Conservation (phyloP, 2,329 filamentous ascomycete species). For the Esteya vermicola region DNA sequence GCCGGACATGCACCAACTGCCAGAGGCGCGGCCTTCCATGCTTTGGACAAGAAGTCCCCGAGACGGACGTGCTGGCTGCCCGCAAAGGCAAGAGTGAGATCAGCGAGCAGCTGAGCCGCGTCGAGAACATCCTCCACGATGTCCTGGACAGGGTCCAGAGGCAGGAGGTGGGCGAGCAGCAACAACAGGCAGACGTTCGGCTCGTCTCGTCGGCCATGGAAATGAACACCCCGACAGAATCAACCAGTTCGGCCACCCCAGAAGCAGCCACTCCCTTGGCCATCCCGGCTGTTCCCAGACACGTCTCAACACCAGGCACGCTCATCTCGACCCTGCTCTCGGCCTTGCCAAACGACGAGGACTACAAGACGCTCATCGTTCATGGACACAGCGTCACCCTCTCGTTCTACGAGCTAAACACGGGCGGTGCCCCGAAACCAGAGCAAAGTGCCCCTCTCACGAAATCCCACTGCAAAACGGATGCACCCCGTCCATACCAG, state of each 20-base stretch:
- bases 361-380: not conserved
- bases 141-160: not conserved
- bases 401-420: not conserved
- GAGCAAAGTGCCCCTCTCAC: no score
- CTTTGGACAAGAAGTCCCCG: not conserved
- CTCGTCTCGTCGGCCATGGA: not conserved
- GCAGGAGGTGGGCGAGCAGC: not conserved
- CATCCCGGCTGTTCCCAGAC: no score
- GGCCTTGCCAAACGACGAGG: not conserved
- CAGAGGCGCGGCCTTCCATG: not conserved
- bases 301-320: no score
- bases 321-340: not conserved
- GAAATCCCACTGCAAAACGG: no score
- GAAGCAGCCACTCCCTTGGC: no score
- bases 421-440: no score
- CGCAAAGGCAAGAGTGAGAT: not conserved
- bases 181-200: not conserved
- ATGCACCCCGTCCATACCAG: no score
- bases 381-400: not conserved
- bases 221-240: not conserved
- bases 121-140: not conserved
- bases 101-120: not conserved
- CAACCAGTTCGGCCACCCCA: not conserved
- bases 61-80: not conserved
- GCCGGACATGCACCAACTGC: not conserved